Percentiles rank a stretch among this genome's conserved stretches.
These are phyloP conservation scores for Backusella tuberculispora DNA, from an alignment of 192 early-diverging fungal genomes.

Conservation along the genomic window DNA sequence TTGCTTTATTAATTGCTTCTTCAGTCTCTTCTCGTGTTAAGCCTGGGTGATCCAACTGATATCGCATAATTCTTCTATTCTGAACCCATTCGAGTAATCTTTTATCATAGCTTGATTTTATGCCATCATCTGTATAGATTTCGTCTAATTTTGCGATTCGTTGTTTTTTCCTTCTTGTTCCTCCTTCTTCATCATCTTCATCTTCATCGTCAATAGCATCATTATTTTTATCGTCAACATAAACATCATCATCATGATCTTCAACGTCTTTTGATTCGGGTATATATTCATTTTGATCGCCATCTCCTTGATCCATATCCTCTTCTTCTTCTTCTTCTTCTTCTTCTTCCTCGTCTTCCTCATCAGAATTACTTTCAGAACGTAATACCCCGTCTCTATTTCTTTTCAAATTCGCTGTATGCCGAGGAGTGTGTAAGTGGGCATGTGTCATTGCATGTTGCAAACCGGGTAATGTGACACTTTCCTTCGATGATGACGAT, in stretches of 20 bases:
- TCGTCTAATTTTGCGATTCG: constrained; percentile 24
- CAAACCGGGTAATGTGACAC: neutral
- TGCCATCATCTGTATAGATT: constrained; percentile 67
- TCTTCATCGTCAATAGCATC: constrained; percentile 26
- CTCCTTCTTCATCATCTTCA: constrained; percentile 21
- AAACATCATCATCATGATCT: constrained; percentile 27
- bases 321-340: neutral
- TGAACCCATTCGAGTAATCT: constrained; percentile 53
- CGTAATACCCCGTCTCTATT: neutral
- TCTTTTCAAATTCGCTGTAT: neutral
- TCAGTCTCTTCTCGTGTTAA: neutral
- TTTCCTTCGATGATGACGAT: constrained; percentile 30
- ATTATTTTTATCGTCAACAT: constrained; percentile 26
- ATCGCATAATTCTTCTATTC: constrained; percentile 43
- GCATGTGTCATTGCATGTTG: neutral
- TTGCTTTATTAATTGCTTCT: neutral
- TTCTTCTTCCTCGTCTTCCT: neutral
- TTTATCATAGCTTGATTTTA: constrained; percentile 53
- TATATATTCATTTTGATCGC: constrained; percentile 26
- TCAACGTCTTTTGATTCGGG: constrained; percentile 26
- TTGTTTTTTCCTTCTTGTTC: constrained; percentile 13
- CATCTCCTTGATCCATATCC: constrained; percentile 18
- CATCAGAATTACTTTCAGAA: neutral
- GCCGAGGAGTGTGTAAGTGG: neutral
- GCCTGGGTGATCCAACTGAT: constrained; percentile 9